Conservation (phyloP, 2,329 filamentous ascomycete species). For the Trichoderma gracile region DNA sequence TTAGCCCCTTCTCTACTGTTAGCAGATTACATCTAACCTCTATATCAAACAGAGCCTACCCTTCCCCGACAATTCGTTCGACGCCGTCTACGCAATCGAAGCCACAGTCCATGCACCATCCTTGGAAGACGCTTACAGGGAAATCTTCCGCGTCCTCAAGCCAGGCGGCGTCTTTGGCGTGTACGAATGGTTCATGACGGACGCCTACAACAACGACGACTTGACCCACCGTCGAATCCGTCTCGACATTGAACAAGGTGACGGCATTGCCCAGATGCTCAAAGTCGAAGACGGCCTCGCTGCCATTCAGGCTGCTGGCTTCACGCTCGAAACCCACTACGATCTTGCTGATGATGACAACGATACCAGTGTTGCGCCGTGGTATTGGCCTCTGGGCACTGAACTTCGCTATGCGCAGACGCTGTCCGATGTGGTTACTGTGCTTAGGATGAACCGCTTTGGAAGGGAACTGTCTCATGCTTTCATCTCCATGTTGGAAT, state of each 20-base stretch:
- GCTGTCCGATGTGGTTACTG: constrained; percentile 71
- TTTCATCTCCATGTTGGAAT: constrained; percentile 72
- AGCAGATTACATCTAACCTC: constrained; percentile 24
- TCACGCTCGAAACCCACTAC: constrained; percentile 79
- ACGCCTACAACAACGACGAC: constrained; percentile 88
- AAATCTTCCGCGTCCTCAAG: constrained; percentile 94
- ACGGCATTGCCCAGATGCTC: constrained; percentile 98
- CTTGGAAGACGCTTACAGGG: constrained; percentile 86
- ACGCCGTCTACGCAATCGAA: constrained; percentile 96
- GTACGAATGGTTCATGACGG: constrained; percentile 99
- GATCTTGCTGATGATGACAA: constrained; percentile 71
- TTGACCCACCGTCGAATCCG: constrained; percentile 84
- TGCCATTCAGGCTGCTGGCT: constrained; percentile 85
- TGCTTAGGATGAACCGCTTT: constrained; percentile 80
- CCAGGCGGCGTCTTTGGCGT: constrained; percentile 94
- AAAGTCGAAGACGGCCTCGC: constrained; percentile 75
- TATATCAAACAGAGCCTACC: constrained; percentile 71
- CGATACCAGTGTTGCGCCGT: constrained; percentile 69
- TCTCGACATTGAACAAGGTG: constrained; percentile 90
- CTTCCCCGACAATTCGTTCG: constrained; percentile 88
- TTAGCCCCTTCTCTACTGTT: background rate
- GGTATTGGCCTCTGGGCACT: constrained; percentile 85
- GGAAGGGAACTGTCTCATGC: constrained; percentile 71
- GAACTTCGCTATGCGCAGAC: constrained; percentile 76
- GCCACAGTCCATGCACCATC: constrained; percentile 93